Conservation (phyloP, 768 basidiomycete genomes). For the Leccinum pellstonianum region DNA sequence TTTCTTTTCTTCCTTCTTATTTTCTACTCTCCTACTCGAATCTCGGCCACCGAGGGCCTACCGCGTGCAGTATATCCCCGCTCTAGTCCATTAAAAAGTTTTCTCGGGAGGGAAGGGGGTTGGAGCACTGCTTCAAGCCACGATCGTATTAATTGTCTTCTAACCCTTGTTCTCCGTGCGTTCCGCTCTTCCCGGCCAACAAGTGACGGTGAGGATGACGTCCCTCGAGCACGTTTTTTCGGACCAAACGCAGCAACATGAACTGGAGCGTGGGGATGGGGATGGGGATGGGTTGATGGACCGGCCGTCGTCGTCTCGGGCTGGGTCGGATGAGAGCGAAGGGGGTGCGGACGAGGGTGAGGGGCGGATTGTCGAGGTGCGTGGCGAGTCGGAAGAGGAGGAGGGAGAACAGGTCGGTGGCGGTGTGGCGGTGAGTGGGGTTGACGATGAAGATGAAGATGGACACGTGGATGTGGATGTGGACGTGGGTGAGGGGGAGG, state of each 20-base stretch:
- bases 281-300: conserved; percentile 4
- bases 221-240: conserved; percentile 25
- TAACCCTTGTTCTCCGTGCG: conserved; percentile 13
- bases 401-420: conserved; percentile 7
- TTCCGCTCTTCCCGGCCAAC: not conserved
- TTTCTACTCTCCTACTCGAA: not conserved
- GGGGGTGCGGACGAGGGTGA: not conserved
- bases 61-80: not conserved
- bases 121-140: not conserved
- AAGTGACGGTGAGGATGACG: conserved; percentile 21
- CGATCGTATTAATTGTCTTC: not conserved
- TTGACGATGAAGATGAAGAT: conserved; percentile 14
- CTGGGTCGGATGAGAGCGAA: not conserved
- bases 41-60: not conserved
- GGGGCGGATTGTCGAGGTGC: not conserved
- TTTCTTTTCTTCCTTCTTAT: not conserved
- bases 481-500: too few species aligned
- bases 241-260: conserved; percentile 3
- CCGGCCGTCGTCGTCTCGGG: not conserved
- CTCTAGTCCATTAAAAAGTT: not conserved
- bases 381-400: not conserved
- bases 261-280: not conserved
- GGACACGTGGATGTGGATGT: not conserved
- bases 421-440: conserved; percentile 16
- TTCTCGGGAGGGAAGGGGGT: not conserved